Evolutionary conservation across 2,329 filamentous ascomycete genomes (phyloP), one percentile per base, ranked within the genome.

Genomic region (Plenodomus biglobosus): DNA sequence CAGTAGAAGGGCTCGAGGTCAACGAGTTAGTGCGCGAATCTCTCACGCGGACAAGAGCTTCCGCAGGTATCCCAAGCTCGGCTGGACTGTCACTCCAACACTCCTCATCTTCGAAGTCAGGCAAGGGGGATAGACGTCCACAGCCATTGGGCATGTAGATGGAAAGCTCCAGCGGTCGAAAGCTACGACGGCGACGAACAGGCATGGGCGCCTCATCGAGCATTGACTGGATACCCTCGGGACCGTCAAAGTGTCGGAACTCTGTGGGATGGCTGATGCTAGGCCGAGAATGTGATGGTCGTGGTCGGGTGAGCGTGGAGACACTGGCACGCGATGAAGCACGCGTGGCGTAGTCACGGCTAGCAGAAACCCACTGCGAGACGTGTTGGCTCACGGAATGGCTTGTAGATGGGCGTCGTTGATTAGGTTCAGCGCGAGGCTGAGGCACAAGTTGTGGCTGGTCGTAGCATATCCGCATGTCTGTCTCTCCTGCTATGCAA

Each of bases 121-220:
- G 72, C 5, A 75, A 58, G 8, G 71, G 71, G 13, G 71, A 73
- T 2, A 75, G 59, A 27, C 66, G 58, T 24, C 61, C 57, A 30
- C 56, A 59, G 5, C 65, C 63, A 32, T 69, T 59, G 13, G 62
- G 62, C 3, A 68, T 50, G 42, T 73, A 74, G 27, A 75, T 73
- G 11, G 69, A 73, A 1, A 75, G 58, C 38, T 75, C 68, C 5
- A 75, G 53, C 3, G 72, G 72, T 20, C 66, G 59, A 47, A 73
- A 73, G 51, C 66, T 70, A 27, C 65, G 60, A 35, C 66, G 59
- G 7, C 68, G 61, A 27, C 67, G 62, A 15, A 66, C 44, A 4
- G 66, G 65, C 55, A 66, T 57, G 3, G 64, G 52, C 16, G 62
- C 61, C 11, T 71, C 65, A 18, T 69, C 58, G 6, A 65, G 44